These are phyloP conservation scores for Phaeosphaeriaceae sp. DNA, from an alignment of 2,329 filamentous ascomycete genomes.

Conservation along the genomic window DNA sequence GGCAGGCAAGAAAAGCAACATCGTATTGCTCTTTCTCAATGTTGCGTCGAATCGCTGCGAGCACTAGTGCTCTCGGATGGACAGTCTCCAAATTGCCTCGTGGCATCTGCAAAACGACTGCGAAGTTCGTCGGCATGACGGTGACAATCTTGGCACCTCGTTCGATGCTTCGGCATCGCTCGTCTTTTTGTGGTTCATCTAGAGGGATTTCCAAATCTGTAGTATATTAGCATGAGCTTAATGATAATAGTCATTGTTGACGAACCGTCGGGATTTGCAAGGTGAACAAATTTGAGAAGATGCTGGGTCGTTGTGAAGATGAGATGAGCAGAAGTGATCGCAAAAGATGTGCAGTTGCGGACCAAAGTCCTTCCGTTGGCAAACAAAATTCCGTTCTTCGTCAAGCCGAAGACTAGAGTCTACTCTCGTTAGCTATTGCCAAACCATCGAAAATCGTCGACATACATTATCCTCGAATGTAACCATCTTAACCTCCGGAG, in stretches of 20 bases:
- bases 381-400: slow-evolving; percentile 78
- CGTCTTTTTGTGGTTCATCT: slow-evolving; percentile 90
- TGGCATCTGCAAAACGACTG: slow-evolving; percentile 90
- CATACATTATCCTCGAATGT: slow-evolving; percentile 35
- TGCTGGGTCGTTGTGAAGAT: slow-evolving; percentile 93
- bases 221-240: slow-evolving; percentile 4
- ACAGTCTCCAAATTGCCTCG: slow-evolving; percentile 95
- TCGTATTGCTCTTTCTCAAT: slow-evolving; percentile 84
- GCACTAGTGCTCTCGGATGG: slow-evolving; percentile 87
- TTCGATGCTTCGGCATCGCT: slow-evolving; percentile 90
- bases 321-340: slow-evolving; percentile 80
- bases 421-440: slow-evolving; percentile 36
- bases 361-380: slow-evolving; percentile 76
- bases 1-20: slow-evolving; percentile 84
- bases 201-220: slow-evolving; percentile 79
- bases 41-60: slow-evolving; percentile 83
- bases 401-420: slow-evolving; percentile 68
- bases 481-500: slow-evolving; percentile 31
- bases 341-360: slow-evolving; percentile 91
- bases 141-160: slow-evolving; percentile 86
- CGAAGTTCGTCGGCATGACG: slow-evolving; percentile 86
- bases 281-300: slow-evolving; percentile 90
- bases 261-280: slow-evolving; percentile 70
- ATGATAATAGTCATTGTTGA: neutral
- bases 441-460: neutral